phyloP scores from a whole-genome alignment of 371 early-diverging fungal species.

The Mortierella sp. region DNA sequence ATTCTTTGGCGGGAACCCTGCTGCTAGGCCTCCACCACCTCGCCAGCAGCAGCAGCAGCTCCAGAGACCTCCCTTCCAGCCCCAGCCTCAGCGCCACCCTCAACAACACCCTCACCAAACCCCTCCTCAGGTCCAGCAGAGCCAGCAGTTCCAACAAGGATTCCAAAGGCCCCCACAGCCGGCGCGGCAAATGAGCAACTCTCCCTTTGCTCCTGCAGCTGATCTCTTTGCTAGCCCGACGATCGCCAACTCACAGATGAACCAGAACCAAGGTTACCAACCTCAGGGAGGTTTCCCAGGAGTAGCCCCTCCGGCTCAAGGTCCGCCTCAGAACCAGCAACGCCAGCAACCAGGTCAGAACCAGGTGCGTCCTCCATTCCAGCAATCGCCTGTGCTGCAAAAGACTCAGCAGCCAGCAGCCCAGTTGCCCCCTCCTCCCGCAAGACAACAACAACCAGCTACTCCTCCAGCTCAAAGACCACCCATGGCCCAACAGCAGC shows the following conservation, averaged over 20 bases:
- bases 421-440: slow-evolving; percentile 9
- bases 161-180: slow-evolving; percentile 24
- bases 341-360: slow-evolving; percentile 15
- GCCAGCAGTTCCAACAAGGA: no score
- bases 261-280: slow-evolving; percentile 30
- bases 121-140: slow-evolving; percentile 31
- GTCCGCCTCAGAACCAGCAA: slow-evolving; percentile 7
- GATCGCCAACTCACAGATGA: slow-evolving; percentile 6
- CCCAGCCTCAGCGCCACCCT: slow-evolving; percentile 41
- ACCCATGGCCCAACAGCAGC: slow-evolving; percentile 12
- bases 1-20: slow-evolving; percentile 38
- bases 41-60: slow-evolving; percentile 26
- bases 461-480: neutral
- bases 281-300: slow-evolving; percentile 42
- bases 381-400: slow-evolving; percentile 21
- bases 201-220: slow-evolving; percentile 47
- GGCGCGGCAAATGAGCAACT: slow-evolving; percentile 35
- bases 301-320: slow-evolving; percentile 15
- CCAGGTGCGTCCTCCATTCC: slow-evolving; percentile 16
- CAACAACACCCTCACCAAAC: slow-evolving; percentile 38
- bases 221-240: slow-evolving; percentile 48
- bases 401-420: slow-evolving; percentile 14
- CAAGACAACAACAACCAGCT: slow-evolving; percentile 1
- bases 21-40: slow-evolving; percentile 19
- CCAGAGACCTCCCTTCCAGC: slow-evolving; percentile 24